These are phyloP conservation scores for Cordyceps pruinosa DNA, from an alignment of 2,329 filamentous ascomycete genomes.

Conservation along the genomic window DNA sequence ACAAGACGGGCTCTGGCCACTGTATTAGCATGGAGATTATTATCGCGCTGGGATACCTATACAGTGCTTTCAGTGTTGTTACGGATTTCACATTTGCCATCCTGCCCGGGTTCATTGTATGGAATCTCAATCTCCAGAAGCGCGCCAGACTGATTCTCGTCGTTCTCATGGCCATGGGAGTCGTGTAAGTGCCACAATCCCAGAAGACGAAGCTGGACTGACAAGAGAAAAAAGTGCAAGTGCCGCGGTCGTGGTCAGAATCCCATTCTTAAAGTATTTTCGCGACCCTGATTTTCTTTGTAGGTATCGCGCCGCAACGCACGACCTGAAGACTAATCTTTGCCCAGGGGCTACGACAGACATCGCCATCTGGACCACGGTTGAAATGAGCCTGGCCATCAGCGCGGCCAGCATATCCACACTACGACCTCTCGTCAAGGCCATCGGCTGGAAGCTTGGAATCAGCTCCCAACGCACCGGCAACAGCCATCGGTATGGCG, in stretches of 20 bases:
- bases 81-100: slow-evolving; percentile 47
- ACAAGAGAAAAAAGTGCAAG: slow-evolving; percentile 31
- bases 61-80: slow-evolving; percentile 42
- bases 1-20: slow-evolving; percentile 25
- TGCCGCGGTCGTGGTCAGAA: slow-evolving; percentile 35
- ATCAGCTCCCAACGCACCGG: slow-evolving; percentile 12
- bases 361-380: slow-evolving; percentile 43
- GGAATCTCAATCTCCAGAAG: slow-evolving; percentile 46
- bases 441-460: slow-evolving; percentile 27
- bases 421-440: slow-evolving; percentile 36
- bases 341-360: slow-evolving; percentile 30
- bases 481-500: background rate
- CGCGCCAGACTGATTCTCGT: slow-evolving; percentile 46
- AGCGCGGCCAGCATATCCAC: slow-evolving; percentile 42
- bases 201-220: slow-evolving; percentile 13
- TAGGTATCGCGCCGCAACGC: slow-evolving; percentile 18
- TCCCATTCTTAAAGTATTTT: slow-evolving; percentile 32
- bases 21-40: slow-evolving; percentile 39
- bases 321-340: background rate
- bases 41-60: slow-evolving; percentile 44
- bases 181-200: slow-evolving; percentile 30
- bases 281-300: slow-evolving; percentile 37
- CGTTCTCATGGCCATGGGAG: slow-evolving; percentile 49
- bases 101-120: slow-evolving; percentile 47
- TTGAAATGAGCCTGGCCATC: slow-evolving; percentile 42